Base-by-base conservation (phyloP, 2,329 filamentous ascomycete species). In the Calonectria leucothoes region DNA sequence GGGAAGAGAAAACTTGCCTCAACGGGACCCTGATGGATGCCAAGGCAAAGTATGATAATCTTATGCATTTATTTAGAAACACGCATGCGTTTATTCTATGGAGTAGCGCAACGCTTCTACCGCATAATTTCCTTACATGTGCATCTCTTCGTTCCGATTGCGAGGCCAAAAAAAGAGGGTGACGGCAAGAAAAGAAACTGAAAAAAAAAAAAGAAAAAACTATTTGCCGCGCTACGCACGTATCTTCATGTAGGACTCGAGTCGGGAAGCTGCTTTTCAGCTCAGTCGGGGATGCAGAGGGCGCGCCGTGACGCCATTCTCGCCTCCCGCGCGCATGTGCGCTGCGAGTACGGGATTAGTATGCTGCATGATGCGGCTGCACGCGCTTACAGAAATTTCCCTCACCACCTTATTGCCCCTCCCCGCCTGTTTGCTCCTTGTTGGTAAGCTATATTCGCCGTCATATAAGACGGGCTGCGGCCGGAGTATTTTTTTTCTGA, bases 231-330 rank as follows among this genome's bases (percentile, higher is more conserved):
- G 39, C 63, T 64, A 68, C 59, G 64, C 49, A 72, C 72, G 69
- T 69, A 64, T 48, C 55, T 68, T 73, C 67, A 55, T 74, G 72
- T 70, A 76, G 68, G 69, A 74, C 74, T 66, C 39, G 71, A 67
- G 67, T 45, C 71, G 63, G 45, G 65, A 23, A 61, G 25, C 45
- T 37, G 39, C 37, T 63, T 42, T 78, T 79, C 78, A 79, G 78
- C 76, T 78, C 69, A 45, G 75, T 75, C 48, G 64, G 76, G 72
- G 49, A 77, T 75, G 63, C 57, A 66, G 64, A 39, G 35, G 14
- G 55, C 35, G 55, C 74, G 65, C 65, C 65, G 69, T 77, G 72
- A 79, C 77, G 71, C 70, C 72, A 76, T 69, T 73, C 57, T 61
- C 71, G 69, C 69, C 73, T 72, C 71, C 75, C 61, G 45, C 63